Evolutionary conservation across 768 basidiomycete species (phyloP).

Genomic region (Tulasnella sp.): DNA sequence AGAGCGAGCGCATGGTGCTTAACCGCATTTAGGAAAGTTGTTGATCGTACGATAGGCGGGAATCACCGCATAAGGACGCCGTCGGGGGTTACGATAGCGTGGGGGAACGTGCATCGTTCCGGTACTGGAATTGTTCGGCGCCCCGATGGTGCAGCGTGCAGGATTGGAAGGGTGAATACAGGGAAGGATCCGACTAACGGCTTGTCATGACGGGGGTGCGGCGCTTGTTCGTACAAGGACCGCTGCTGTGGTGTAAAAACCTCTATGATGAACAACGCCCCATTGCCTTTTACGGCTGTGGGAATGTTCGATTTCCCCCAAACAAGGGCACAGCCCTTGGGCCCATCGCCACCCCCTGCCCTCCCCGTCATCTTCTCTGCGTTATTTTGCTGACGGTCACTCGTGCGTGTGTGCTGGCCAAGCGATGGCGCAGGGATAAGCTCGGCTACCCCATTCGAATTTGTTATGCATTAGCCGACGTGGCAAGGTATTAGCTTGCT

Average conservation of each 20-base stretch:
- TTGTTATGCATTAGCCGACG: not conserved
- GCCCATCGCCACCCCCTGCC: not conserved
- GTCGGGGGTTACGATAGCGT: not conserved
- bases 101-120: not conserved
- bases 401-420: not conserved
- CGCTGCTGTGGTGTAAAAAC: not conserved
- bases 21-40: not conserved
- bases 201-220: not conserved
- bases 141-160: not conserved
- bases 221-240: not conserved
- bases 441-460: not conserved
- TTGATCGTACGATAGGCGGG: not conserved
- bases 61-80: not conserved
- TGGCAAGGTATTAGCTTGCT: not conserved
- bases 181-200: not conserved
- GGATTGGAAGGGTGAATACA: not conserved
- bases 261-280: not conserved
- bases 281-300: not conserved
- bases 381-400: not conserved
- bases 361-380: not conserved
- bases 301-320: not conserved
- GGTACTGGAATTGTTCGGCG: not conserved
- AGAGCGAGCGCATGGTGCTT: not conserved
- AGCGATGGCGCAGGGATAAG: conserved; percentile 4
- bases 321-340: not conserved